Base-by-base conservation (phyloP, 1,284 basidiomycete species). In the Naganishia liquefaciens region DNA sequence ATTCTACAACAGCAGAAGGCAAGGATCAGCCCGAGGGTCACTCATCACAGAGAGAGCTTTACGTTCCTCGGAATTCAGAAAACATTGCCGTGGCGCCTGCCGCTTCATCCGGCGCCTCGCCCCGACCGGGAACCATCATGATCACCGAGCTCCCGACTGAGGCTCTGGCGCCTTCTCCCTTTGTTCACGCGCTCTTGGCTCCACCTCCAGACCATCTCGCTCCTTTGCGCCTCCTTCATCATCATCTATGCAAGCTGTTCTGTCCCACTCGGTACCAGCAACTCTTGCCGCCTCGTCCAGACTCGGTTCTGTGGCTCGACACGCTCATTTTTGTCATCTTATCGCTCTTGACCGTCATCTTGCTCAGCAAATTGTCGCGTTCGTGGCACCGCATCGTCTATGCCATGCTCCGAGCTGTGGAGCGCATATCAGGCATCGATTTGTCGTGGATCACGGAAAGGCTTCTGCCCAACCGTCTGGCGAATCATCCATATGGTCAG, bases 281-380 rank as follows among this genome's bases (percentile, higher is more conserved):
- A 19, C 39, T 49, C 15, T 42, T 54, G 51, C 64, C 57, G 1
- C 25, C 51, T 23, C 40, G 44, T 21, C 64, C 63, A 21, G 23
- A 43, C 5, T 3, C 62, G 2, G 57, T 67, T 6, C 39, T 67
- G 7, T 69, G 66, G 67, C 67, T 69, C 23, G 68, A 69, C 53
- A 53, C 54, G 3, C 52, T 69, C 46, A 68, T 71, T 9, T 50
- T 40, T 25, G 27, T 25, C 15, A 60, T 60, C 46, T 5, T 60
- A 15, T 40, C 57, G 33, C 23, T 44, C 4, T 51, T 68, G 7
- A 33, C 66, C 52, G 76, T 85, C 84, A n/a, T 71, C 61, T 46
- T 68, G 58, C 3, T 68, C 50, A 53, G 51, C 57, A 51, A 68
- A 6, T 51, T 70, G 57, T 47, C 54, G 17, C 54, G 57, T n/a